Evolutionary conservation across 2,329 filamentous ascomycete genomes (phyloP).

Genomic region (Juglanconis sp.): DNA sequence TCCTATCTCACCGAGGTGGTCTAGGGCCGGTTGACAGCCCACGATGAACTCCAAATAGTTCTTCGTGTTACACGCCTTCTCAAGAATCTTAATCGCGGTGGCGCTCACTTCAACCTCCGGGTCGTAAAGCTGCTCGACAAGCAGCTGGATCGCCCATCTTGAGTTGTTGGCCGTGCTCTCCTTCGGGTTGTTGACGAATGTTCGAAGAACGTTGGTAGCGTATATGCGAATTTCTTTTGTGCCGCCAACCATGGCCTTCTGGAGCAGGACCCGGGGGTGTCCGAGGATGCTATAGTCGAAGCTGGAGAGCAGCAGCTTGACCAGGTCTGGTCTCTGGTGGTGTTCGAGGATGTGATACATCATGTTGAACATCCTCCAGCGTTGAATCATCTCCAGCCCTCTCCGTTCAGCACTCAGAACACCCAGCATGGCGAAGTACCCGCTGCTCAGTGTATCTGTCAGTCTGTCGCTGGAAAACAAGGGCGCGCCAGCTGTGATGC

Average conservation of each 20-base stretch:
- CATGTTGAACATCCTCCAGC: conserved; percentile 99
- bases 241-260: conserved; percentile 87
- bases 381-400: conserved; percentile 84
- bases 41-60: conserved; percentile 93
- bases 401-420: conserved; percentile 78
- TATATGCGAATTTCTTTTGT: conserved; percentile 90
- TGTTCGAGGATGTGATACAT: conserved; percentile 97
- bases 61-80: conserved; percentile 94
- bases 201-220: conserved; percentile 79
- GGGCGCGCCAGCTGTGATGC: conserved; percentile 75
- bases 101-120: conserved; percentile 96
- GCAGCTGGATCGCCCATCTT: conserved; percentile 91
- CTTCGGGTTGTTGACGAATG: conserved; percentile 67
- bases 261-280: conserved; percentile 87
- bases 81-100: conserved; percentile 92
- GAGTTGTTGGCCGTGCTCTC: conserved; percentile 55
- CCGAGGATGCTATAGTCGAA: conserved; percentile 89
- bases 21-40: conserved; percentile 87
- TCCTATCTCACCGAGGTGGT: conserved; percentile 94
- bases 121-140: conserved; percentile 98
- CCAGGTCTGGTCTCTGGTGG: conserved; percentile 84
- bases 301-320: conserved; percentile 81
- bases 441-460: conserved; percentile 80
- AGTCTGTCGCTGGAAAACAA: conserved; percentile 86
- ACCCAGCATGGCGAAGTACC: conserved; percentile 92